Base-by-base conservation (phyloP, 2,329 filamentous ascomycete genomes). In the Emergomyces africanus region DNA sequence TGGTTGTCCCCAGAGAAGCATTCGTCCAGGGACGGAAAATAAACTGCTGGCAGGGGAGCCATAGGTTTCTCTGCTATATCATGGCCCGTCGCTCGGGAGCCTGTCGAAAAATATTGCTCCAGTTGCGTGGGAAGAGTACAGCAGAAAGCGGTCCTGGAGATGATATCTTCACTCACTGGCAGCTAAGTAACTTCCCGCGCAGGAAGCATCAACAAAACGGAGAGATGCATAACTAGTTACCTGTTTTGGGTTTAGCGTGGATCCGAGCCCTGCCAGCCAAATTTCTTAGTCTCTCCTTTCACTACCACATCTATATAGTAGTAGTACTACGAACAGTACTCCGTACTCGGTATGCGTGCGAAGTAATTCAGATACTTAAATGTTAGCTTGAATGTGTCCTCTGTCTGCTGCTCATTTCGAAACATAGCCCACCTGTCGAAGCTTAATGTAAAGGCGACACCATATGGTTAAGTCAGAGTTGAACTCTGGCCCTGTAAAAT, bases 21-120 rank as follows among this genome's bases (percentile, higher is more conserved):
- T 71, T 88, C 85, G 74, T 90, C 87, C 74, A 96, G 80, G 70
- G 90, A 84, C 70, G 91, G 89, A 69, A 95, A 88, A 77, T 91
- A 94, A 72, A 82, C 79, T 76, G 87, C 85, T 69, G 83, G 81
- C 70, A 83, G 77, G 74, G 85, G 81, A 78, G 84, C 86, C 87
- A 90, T 90, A 71, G 69, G 68, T 66, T 62, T 62, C 64, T 65
- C 70, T 69, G 65, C 61, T 72, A 74, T 71, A 73, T 72, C 73
- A 75, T 76, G 49, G 60, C 61, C 57, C 55, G 39, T 55, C 37
- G 18, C 48, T 55, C n/a, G 23, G 23, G 53, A 55, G 28, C 55
- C 18, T 41, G 28, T 39, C 20, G 46, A n/a, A 15, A 44, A 28
- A 37, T 33, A 57, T 30, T 50, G 30, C 30, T 37, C 28, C 41